Percentiles rank a stretch among this genome's conserved stretches.
Conservation (phyloP, 371 early-diverging fungal species). For the Rozella allomycis region DNA sequence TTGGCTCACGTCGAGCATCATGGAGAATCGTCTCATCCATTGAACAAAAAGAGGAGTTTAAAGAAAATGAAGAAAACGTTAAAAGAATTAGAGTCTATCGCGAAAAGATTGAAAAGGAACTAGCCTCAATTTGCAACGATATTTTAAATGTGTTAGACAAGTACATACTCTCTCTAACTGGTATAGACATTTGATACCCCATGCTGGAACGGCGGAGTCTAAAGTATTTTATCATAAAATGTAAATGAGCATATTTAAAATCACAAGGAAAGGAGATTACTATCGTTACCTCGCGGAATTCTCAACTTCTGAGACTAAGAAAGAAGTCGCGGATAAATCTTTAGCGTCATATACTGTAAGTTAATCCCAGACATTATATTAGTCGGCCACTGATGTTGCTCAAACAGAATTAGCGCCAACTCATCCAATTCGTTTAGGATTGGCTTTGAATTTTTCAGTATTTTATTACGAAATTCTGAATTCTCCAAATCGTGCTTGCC, state of each 20-base stretch:
- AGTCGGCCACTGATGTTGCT: slow-evolving; percentile 84
- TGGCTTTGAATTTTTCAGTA: slow-evolving; percentile 98
- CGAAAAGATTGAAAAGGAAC: slow-evolving; percentile 75
- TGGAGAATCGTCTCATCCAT: slow-evolving; percentile 98
- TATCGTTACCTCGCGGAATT: slow-evolving; percentile 99
- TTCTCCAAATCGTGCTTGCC: slow-evolving; percentile 94
- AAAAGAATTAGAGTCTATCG: slow-evolving; percentile 79
- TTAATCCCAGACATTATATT: no score
- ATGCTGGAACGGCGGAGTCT: slow-evolving; percentile 74
- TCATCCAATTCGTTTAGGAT: slow-evolving; percentile 96
- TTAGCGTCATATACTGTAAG: slow-evolving; percentile 69
- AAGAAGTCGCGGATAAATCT: slow-evolving; percentile 64
- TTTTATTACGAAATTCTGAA: slow-evolving; percentile 99
- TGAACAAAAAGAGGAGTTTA: slow-evolving; percentile 90
- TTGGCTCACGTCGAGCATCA: slow-evolving; percentile 94
- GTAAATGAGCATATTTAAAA: no score
- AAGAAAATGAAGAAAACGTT: slow-evolving; percentile 59
- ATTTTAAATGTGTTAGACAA: slow-evolving; percentile 78
- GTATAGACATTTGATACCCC: slow-evolving; percentile 70
- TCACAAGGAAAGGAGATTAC: slow-evolving; percentile 97
- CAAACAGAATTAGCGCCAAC: slow-evolving; percentile 86
- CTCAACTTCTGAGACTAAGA: slow-evolving; percentile 59
- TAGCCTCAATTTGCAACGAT: slow-evolving; percentile 82
- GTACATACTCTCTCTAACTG: no score
- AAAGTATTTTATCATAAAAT: slow-evolving; percentile 98